Conservation (phyloP, 805 yeast genomes). For the Hanseniaspora lindneri region DNA sequence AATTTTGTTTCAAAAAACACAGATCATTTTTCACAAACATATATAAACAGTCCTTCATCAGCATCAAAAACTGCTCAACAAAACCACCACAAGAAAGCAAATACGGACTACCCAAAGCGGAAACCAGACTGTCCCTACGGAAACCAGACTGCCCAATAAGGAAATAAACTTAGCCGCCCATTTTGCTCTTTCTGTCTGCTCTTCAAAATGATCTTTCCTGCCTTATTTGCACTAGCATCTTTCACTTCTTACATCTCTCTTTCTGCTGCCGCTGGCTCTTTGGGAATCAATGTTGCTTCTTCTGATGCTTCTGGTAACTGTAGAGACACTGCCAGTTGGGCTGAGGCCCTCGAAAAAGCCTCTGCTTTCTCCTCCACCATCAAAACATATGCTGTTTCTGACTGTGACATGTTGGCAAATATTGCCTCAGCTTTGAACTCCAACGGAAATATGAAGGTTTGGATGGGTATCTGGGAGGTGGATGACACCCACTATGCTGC, state of each 20-base stretch:
- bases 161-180: no score
- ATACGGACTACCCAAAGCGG: no score
- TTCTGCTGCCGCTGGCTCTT: slow-evolving; percentile 47
- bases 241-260: neutral
- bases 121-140: no score
- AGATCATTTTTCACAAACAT: no score
- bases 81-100: no score
- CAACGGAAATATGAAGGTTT: slow-evolving; percentile 59
- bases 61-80: no score
- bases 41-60: no score
- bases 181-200: neutral
- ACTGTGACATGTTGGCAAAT: slow-evolving; percentile 76
- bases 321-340: slow-evolving; percentile 61
- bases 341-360: slow-evolving; percentile 50
- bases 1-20: no score
- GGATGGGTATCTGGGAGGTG: slow-evolving; percentile 85
- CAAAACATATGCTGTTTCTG: slow-evolving; percentile 85
- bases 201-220: slow-evolving; percentile 25
- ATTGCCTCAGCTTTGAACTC: slow-evolving; percentile 79
- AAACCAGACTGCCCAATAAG: no score
- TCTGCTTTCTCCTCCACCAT: slow-evolving; percentile 50
- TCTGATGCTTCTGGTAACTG: slow-evolving; percentile 62
- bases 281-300: slow-evolving; percentile 83
- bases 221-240: slow-evolving; percentile 30
- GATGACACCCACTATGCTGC: slow-evolving; percentile 64